Percentiles rank a stretch among this genome's conserved stretches.
phyloP scores from a whole-genome alignment of 148 eudicot genomes.

The Amaranthus palmeri region DNA sequence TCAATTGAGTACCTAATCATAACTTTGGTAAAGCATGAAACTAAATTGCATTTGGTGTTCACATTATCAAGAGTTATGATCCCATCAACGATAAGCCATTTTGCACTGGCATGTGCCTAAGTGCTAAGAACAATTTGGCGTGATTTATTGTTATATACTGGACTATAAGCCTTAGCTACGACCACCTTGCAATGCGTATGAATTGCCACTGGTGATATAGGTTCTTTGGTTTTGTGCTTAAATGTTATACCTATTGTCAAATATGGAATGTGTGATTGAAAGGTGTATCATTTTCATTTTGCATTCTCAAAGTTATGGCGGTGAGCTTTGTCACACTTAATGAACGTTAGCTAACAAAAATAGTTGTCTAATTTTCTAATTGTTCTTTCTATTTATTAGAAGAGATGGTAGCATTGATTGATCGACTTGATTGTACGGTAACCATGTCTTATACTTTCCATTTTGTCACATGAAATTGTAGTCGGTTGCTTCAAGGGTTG shows the following conservation, averaged over 20 bases:
- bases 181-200: no score
- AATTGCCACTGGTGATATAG: no score
- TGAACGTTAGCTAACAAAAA: background rate
- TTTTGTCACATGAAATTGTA: slow-evolving; percentile 29
- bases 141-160: no score
- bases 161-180: no score
- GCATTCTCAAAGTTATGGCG: background rate
- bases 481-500: slow-evolving; percentile 92
- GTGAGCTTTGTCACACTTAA: background rate
- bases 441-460: background rate
- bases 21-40: no score
- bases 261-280: background rate
- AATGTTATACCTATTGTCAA: background rate
- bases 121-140: no score
- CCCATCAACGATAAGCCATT: no score
- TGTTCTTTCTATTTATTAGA: background rate
- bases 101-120: no score
- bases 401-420: background rate
- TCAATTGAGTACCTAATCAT: no score
- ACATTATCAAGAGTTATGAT: no score
- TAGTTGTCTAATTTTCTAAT: background rate
- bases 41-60: no score
- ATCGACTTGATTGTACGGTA: background rate
- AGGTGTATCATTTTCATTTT: background rate
- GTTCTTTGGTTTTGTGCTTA: no score